Conservation (phyloP, 2,329 filamentous ascomycete genomes). For the Leptographium procerum region DNA sequence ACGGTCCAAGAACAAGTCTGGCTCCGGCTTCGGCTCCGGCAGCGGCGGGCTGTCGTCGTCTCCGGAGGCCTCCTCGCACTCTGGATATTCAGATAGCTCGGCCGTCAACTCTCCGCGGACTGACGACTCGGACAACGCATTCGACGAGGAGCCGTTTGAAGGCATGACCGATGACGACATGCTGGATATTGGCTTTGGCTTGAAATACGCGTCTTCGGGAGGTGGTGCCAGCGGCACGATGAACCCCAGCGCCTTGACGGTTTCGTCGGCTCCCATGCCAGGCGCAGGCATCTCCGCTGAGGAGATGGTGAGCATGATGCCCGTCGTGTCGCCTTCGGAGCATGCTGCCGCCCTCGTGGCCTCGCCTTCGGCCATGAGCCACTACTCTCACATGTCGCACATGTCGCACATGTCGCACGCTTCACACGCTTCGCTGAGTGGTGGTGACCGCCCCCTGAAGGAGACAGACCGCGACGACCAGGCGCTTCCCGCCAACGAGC, state of each 20-base stretch:
- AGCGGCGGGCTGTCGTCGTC: slow-evolving; percentile 29
- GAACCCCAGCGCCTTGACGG: slow-evolving; percentile 1
- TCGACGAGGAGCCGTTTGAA: slow-evolving; percentile 23
- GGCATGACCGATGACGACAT: slow-evolving; percentile 33
- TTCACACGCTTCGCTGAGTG: slow-evolving; percentile 13
- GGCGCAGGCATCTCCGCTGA: slow-evolving; percentile 9
- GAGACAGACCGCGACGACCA: slow-evolving; percentile 3
- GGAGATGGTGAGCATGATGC: slow-evolving; percentile 15
- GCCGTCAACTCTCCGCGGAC: slow-evolving; percentile 39
- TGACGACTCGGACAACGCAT: slow-evolving; percentile 29
- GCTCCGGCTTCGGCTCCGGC: slow-evolving; percentile 12
- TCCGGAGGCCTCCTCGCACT: slow-evolving; percentile 36
- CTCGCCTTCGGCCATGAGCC: slow-evolving; percentile 35
- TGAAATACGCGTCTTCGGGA: slow-evolving; percentile 3
- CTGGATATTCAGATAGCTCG: slow-evolving; percentile 46
- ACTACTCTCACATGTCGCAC: slow-evolving; percentile 35
- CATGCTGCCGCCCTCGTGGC: slow-evolving; percentile 20
- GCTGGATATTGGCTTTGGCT: slow-evolving; percentile 13
- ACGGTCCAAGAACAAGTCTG: slow-evolving; percentile 42
- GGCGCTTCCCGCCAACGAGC: slow-evolving; percentile 13
- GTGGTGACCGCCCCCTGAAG: slow-evolving; percentile 18
- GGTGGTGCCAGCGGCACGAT: background rate
- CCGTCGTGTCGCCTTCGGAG: slow-evolving; percentile 14
- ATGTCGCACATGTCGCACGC: no score
- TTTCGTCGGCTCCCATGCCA: slow-evolving; percentile 30